Conservation (phyloP, 2,329 filamentous ascomycete genomes). For the Beauveria sp. region DNA sequence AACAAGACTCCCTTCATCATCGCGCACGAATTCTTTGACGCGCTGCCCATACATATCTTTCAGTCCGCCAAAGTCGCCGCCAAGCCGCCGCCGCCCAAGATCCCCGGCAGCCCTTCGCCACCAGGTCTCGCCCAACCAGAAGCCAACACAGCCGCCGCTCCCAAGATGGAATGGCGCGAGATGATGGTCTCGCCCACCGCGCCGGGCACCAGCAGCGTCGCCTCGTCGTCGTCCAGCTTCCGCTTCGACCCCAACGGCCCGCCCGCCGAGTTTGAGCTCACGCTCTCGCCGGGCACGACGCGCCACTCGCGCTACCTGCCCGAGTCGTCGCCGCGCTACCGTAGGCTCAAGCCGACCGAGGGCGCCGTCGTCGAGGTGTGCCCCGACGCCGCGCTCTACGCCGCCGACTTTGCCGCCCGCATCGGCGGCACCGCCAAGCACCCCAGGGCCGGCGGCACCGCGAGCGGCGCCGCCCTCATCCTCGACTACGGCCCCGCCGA, state of each 20-base stretch:
- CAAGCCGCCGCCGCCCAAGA: conserved; percentile 13
- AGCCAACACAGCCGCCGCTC: conserved; percentile 28
- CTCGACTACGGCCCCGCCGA: conserved; percentile 84
- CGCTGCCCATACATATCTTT: conserved; percentile 91
- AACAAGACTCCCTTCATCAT: conserved; percentile 83
- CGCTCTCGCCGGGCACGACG: conserved; percentile 65
- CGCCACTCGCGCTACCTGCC: conserved; percentile 82
- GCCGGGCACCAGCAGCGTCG: conserved; percentile 43
- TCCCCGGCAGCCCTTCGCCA: conserved; percentile 27
- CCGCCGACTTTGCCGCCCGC: conserved; percentile 70
- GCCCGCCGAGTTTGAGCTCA: conserved; percentile 80
- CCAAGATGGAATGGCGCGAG: conserved; percentile 64
- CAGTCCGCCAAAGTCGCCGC: conserved; percentile 54
- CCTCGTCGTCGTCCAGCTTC: conserved; percentile 40
- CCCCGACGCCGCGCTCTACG: conserved; percentile 76
- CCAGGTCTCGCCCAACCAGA: conserved; percentile 32
- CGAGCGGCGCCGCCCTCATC: conserved; percentile 84
- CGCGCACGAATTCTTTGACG: conserved; percentile 98
- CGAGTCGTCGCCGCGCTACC: conserved; percentile 72
- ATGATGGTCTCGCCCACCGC: conserved; percentile 67
- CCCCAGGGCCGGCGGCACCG: conserved; percentile 42
- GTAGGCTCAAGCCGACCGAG: conserved; percentile 57
- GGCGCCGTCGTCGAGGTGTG: conserved; percentile 80
- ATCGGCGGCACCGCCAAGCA: conserved; percentile 62
- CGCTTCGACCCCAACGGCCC: conserved; percentile 42